Percentiles rank a stretch among this genome's conserved stretches.
phyloP scores from a whole-genome alignment of 495 filamentous ascomycete genomes.

The Penicillium pancosmium region DNA sequence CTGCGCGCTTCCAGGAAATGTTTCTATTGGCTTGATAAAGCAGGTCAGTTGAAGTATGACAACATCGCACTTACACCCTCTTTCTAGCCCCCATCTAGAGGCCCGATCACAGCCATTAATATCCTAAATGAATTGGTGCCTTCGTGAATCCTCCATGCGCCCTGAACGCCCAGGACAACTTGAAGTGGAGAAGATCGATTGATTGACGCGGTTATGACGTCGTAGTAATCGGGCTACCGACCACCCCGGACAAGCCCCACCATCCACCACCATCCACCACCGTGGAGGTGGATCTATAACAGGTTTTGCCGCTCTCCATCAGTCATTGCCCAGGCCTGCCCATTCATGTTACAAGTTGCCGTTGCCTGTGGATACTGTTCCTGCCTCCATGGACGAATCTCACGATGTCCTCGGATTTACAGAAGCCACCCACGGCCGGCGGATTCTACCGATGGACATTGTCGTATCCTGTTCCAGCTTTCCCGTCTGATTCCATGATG shows the following conservation, averaged over 20 bases:
- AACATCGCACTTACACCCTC: not conserved
- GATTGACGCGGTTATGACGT: conserved; percentile 20
- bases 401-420: not conserved
- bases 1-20: not conserved
- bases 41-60: not conserved
- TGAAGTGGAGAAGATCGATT: conserved; percentile 3
- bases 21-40: not conserved
- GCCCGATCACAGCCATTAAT: not conserved
- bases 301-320: conserved; percentile 11
- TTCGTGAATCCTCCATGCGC: not conserved
- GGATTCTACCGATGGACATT: not conserved
- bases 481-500: not conserved
- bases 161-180: not conserved
- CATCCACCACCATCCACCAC: not conserved
- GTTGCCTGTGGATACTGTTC: not conserved
- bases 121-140: not conserved
- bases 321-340: not conserved
- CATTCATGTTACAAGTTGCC: not conserved
- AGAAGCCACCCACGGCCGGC: not conserved
- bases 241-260: conserved; percentile 5
- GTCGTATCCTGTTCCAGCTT: not conserved
- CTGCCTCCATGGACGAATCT: not conserved
- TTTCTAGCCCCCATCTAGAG: not conserved
- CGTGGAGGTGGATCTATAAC: conserved; percentile 10
- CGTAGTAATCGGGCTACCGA: conserved; percentile 12